Evolutionary conservation across 805 yeast species (phyloP), one percentile per base, ranked within the genome.

Genomic region (Lipomyces japonicus): DNA sequence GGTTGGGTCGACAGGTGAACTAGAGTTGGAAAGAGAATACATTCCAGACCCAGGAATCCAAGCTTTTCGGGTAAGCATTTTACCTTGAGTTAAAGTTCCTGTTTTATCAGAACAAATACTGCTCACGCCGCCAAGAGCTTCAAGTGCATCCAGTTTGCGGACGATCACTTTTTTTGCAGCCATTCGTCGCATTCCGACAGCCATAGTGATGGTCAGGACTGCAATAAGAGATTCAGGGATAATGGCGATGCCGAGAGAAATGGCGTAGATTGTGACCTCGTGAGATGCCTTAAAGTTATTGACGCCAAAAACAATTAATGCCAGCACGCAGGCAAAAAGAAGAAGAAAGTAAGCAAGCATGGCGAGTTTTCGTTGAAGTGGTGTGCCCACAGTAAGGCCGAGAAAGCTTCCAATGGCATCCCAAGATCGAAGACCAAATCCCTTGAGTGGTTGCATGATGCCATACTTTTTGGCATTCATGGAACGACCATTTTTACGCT

Each of bases 211-310:
- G n/a, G 93, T 84, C 53, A 84, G 74, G 22, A 84, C 93, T 21
- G 84, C 93, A 54, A 84, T 82, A 60, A 84, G 73, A 0, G 90
- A 81, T 2, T 89, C 84, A 2, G 93, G 93, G 57, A 84, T 84
- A 88, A 85, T 85, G 3, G 90, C 80, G 42, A 84, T 70, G 61
- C 85, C 86, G 42, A 85, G 90, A 70, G 95, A 87, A 62, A 88
- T 82, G 23, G 96, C 95, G 64, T 87, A 87, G 42, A 87, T 81
- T 12, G 95, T 95, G 32, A 87, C 93, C 59, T 86, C 88, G 49
- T 75, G 78, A 58, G 79, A 81, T n/a, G 87, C 95, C 10, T 71
- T 62, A 67, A 86, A 81, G 53, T 76, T 76, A 68, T 87, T 95
- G 7, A 93, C 79, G 1, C 82, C 95, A 95, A 87, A 84, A 2